Evolutionary conservation across 768 basidiomycete species (phyloP).

Genomic region (Rhizopogon vulgaris): DNA sequence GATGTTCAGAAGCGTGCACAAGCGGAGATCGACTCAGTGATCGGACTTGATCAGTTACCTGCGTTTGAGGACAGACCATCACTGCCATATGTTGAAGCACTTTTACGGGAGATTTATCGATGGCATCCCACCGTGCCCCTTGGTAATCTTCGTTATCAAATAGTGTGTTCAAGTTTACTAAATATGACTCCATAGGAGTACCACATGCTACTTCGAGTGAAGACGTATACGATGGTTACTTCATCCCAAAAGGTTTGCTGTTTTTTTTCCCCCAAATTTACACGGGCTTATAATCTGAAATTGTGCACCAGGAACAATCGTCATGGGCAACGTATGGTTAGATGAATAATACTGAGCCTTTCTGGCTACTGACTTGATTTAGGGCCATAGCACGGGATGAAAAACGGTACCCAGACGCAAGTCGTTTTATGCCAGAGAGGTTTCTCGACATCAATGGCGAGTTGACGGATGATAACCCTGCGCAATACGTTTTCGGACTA

Average conservation of each 20-base stretch:
- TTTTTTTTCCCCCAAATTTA: too few relatives aligned
- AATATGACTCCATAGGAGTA: background rate
- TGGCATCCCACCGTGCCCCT: conserved; percentile 9
- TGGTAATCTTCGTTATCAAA: background rate
- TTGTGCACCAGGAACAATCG: too few relatives aligned
- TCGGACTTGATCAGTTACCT: conserved; percentile 13
- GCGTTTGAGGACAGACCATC: conserved; percentile 6
- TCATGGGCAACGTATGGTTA: too few relatives aligned
- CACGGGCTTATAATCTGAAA: too few relatives aligned
- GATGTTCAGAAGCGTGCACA: conserved; percentile 11
- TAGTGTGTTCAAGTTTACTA: background rate
- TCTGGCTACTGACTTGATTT: too few relatives aligned
- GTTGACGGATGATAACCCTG: background rate
- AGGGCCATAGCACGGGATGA: conserved; percentile 17
- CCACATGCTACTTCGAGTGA: background rate
- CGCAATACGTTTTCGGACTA: conserved; percentile 1
- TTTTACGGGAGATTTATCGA: conserved; percentile 11
- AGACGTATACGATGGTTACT: conserved; percentile 3
- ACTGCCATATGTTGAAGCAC: conserved; percentile 10
- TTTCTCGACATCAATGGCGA: conserved; percentile 1
- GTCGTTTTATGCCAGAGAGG: conserved; percentile 7
- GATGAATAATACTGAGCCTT: too few relatives aligned
- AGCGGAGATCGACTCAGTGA: conserved; percentile 16
- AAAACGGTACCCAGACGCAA: conserved; percentile 12
- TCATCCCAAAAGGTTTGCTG: conserved; percentile 2